These are phyloP conservation scores for Ustilago vetiveriae DNA, from an alignment of 1,284 basidiomycete species.

Conservation along the genomic window DNA sequence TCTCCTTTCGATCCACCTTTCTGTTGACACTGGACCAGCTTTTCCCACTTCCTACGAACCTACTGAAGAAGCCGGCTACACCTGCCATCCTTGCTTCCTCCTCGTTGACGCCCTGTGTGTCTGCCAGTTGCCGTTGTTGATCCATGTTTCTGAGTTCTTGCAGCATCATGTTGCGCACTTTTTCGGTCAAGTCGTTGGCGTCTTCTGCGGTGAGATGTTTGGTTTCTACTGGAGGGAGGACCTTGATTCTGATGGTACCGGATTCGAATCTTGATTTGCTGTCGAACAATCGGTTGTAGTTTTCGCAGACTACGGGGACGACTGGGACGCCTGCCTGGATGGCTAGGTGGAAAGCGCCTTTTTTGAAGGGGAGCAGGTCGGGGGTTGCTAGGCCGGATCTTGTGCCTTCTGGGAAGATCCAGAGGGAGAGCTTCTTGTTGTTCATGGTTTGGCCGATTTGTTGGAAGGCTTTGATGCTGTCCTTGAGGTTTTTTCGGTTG, in stretches of 20 bases:
- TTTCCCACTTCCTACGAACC: conserved; percentile 30
- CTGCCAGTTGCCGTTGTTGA: conserved; percentile 23
- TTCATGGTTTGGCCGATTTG: conserved; percentile 86
- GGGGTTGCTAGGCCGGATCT: conserved; percentile 69
- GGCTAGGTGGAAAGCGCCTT: conserved; percentile 96
- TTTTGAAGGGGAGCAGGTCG: conserved; percentile 83
- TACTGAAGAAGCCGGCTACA: conserved; percentile 37
- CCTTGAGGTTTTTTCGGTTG: conserved; percentile 81
- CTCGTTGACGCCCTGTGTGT: not conserved
- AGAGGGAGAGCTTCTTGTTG: conserved; percentile 70
- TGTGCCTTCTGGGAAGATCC: conserved; percentile 66
- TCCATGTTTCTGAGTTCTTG: conserved; percentile 51
- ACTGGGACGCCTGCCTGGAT: conserved; percentile 80
- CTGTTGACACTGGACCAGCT: conserved; percentile 8
- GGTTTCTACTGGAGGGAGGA: conserved; percentile 81
- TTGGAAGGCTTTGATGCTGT: conserved; percentile 80
- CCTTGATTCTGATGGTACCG: conserved; percentile 68
- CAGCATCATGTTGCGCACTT: conserved; percentile 69
- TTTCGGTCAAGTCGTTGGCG: conserved; percentile 73
- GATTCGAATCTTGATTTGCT: conserved; percentile 78
- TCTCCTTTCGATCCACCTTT: conserved; percentile 22
- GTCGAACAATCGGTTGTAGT: conserved; percentile 84
- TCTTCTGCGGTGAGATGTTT: conserved; percentile 76
- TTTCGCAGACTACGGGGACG: conserved; percentile 90
- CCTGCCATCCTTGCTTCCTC: conserved; percentile 34